These are phyloP conservation scores for Exophiala aquamarina DNA, from an alignment of 2,329 filamentous ascomycete species.

Conservation along the genomic window DNA sequence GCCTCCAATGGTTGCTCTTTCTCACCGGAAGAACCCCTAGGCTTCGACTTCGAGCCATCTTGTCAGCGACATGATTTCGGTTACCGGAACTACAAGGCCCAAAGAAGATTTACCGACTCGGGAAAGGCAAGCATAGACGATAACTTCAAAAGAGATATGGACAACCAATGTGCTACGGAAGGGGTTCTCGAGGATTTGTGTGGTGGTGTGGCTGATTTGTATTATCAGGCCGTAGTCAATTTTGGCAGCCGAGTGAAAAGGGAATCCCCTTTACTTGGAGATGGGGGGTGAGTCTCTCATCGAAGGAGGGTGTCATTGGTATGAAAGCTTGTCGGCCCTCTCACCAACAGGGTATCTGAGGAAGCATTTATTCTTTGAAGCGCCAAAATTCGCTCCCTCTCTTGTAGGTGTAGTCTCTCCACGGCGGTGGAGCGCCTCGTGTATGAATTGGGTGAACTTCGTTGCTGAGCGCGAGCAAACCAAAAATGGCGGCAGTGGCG, in stretches of 20 bases:
- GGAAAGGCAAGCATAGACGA: constrained; percentile 48
- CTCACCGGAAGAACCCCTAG: constrained; percentile 35
- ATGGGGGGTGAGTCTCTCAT: too few relatives aligned
- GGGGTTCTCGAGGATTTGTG: constrained; percentile 24
- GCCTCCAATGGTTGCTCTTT: constrained; percentile 36
- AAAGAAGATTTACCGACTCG: constrained; percentile 47
- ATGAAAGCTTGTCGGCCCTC: too few relatives aligned
- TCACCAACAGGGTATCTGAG: too few relatives aligned
- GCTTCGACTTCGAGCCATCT: constrained; percentile 37
- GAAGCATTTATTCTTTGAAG: too few relatives aligned
- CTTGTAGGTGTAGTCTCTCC: too few relatives aligned
- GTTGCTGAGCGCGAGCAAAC: too few relatives aligned
- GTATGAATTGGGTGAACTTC: too few relatives aligned
- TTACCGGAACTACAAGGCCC: constrained; percentile 54
- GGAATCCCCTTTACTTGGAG: too few relatives aligned
- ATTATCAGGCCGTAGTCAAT: constrained; percentile 34
- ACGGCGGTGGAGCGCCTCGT: too few relatives aligned
- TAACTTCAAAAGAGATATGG: constrained; percentile 48
- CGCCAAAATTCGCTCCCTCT: too few relatives aligned
- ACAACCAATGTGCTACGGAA: constrained; percentile 32
- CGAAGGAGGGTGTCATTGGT: too few relatives aligned
- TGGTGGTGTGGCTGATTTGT: constrained; percentile 33
- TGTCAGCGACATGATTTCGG: constrained; percentile 60
- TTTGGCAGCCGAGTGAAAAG: constrained; percentile 24
- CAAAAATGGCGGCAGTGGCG: too few relatives aligned